Base-by-base conservation (phyloP, 140 eudicot species). In the Eryngium alpinum region DNA sequence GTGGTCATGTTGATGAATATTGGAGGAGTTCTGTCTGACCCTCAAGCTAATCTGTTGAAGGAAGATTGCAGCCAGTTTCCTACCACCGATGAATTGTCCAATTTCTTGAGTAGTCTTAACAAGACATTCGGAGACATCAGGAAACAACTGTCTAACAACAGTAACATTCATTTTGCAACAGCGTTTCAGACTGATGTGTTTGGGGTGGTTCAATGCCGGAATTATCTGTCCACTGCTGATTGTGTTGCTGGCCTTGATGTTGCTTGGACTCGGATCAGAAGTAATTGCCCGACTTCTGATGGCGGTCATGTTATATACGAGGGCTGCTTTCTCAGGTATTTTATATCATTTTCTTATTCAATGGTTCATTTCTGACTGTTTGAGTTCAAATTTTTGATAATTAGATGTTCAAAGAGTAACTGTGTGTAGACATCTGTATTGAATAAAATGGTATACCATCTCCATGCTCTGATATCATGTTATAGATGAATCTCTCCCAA, bases 191-290 rank as follows among this genome's bases (percentile, higher is more conserved):
- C 77, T 43, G 53, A 72, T 72, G 77, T 72, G 2, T 72, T 33
- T 43, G 77, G 77, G 0, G 11, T 72, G 32, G 56, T 43, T 9
- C 77, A 72, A 49, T 72, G 77, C 77, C 33, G 77, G 52, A 72
- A 72, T 25, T 72, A 43, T 24, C 0, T 72, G 46, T 72, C 77
- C n/a, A 72, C 13, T 13, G 19, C 29, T 22, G 77, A 72, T 27
- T 72, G 77, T n/a, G 19, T 72, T 43, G 77, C 77, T 72, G 34
- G 77, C 5, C 34, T 72, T 72, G 52, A 72, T 38, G 77, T 49
- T 72, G 77, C 52, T 28, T 28, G 33, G 52, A 9, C 56, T 9
- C 77, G 38, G 24, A 72, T 43, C 21, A 70, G 27, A 70, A 49
- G 19, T 12, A 49, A 72, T 43, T 72, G 77, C 29, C 52, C 77